Evolutionary conservation across 495 filamentous ascomycete genomes (phyloP).

Genomic region (Amphirosellinia nigrospora): DNA sequence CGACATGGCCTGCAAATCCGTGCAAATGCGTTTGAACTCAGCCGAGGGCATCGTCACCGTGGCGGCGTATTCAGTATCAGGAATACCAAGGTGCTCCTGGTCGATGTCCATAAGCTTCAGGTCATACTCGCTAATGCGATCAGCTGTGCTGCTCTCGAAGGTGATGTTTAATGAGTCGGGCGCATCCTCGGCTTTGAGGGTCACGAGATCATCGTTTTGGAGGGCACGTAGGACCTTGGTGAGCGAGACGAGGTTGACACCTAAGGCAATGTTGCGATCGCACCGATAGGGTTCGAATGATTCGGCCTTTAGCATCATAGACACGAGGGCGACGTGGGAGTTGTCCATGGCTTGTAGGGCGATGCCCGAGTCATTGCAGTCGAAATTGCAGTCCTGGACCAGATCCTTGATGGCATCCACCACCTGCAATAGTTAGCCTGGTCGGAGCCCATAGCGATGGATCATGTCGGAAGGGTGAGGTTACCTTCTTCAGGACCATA

Average conservation of each 20-base stretch:
- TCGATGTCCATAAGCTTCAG: conserved; percentile 99
- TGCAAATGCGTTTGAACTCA: conserved; percentile 95
- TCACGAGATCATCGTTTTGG: conserved; percentile 93
- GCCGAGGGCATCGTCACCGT: conserved; percentile 84
- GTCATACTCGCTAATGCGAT: conserved; percentile 96
- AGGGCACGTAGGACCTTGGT: conserved; percentile 96
- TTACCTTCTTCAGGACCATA: conserved; percentile 92
- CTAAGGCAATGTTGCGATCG: conserved; percentile 97
- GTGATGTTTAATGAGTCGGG: conserved; percentile 94
- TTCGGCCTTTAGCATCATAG: conserved; percentile 97
- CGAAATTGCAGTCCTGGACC: conserved; percentile 99
- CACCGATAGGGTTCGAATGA: conserved; percentile 96
- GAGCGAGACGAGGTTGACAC: conserved; percentile 93
- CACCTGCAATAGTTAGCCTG: conserved; percentile 61
- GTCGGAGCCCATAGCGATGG: background rate
- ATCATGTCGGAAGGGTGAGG: background rate
- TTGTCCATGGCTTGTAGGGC: conserved; percentile 99
- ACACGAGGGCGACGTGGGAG: conserved; percentile 97
- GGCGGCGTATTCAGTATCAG: conserved; percentile 96
- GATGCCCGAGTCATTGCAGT: conserved; percentile 99
- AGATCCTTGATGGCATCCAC: conserved; percentile 99
- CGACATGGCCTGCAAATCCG: conserved; percentile 86
- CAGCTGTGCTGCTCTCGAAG: conserved; percentile 89
- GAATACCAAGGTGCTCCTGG: conserved; percentile 98
- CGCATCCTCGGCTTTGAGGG: conserved; percentile 95